These are phyloP conservation scores for Beauveria sp. DNA, from an alignment of 2,329 filamentous ascomycete genomes.

Conservation along the genomic window DNA sequence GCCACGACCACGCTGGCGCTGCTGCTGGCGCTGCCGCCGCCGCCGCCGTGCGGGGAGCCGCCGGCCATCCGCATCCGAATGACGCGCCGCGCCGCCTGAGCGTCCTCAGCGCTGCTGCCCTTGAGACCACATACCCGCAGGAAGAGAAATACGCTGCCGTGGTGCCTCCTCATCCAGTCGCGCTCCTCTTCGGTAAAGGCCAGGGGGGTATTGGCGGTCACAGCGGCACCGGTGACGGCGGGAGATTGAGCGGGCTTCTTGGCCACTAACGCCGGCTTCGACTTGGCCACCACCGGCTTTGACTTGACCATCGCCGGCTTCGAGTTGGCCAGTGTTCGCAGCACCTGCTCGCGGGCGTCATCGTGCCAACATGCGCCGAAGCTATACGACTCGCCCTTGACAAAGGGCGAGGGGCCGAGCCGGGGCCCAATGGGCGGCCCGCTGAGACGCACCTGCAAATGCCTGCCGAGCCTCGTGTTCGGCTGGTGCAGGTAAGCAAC, in stretches of 20 bases:
- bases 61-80: neutral
- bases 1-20: neutral
- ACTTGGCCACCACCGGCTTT: too few species aligned
- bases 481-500: neutral
- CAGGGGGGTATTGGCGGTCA: too few species aligned
- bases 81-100: neutral
- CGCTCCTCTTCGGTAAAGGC: neutral
- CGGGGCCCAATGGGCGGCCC: neutral
- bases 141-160: neutral
- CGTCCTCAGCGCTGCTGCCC: neutral
- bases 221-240: too few species aligned
- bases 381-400: neutral
- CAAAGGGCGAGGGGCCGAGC: neutral
- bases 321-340: neutral
- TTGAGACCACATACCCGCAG: neutral
- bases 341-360: neutral
- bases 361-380: neutral
- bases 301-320: too few species aligned
- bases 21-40: neutral
- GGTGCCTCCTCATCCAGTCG: neutral
- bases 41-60: too few species aligned
- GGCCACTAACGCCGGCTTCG: too few species aligned
- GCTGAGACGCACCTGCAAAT: neutral
- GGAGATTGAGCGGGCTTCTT: too few species aligned
- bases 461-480: too few species aligned